These are phyloP conservation scores for Kwoniella dejecticola DNA, from an alignment of 768 basidiomycete species.

Conservation along the genomic window DNA sequence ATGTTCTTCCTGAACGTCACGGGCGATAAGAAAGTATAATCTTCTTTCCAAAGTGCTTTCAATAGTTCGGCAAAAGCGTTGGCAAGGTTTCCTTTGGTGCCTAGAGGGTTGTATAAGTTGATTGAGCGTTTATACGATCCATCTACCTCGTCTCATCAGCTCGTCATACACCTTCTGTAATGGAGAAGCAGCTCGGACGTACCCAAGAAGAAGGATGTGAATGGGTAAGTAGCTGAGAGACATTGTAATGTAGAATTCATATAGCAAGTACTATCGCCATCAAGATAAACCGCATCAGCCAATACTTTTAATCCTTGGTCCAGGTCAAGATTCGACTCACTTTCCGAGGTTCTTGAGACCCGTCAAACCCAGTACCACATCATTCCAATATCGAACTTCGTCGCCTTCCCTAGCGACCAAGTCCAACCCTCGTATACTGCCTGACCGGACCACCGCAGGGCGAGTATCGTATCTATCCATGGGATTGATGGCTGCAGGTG, in stretches of 20 bases:
- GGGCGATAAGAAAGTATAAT: slow-evolving; percentile 79
- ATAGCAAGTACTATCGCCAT: slow-evolving; percentile 82
- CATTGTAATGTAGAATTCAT: slow-evolving; percentile 99
- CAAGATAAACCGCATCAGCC: not conserved
- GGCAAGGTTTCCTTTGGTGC: slow-evolving; percentile 81
- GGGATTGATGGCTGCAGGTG: slow-evolving; percentile 69
- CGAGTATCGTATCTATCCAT: slow-evolving; percentile 77
- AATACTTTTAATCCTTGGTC: not conserved
- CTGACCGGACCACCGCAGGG: slow-evolving; percentile 51
- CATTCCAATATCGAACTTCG: slow-evolving; percentile 80
- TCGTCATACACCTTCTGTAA: not conserved
- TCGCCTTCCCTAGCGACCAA: slow-evolving; percentile 68
- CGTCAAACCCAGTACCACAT: slow-evolving; percentile 73
- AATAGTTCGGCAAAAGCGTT: slow-evolving; percentile 79
- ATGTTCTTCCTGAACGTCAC: slow-evolving; percentile 74
- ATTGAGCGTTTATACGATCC: slow-evolving; percentile 59
- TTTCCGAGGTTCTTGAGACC: slow-evolving; percentile 82
- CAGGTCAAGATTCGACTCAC: slow-evolving; percentile 36
- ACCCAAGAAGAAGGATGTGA: slow-evolving; percentile 91
- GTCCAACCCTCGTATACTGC: slow-evolving; percentile 48
- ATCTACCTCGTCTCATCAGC: slow-evolving; percentile 32
- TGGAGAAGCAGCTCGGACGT: slow-evolving; percentile 32
- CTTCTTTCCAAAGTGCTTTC: slow-evolving; percentile 83
- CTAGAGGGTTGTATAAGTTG: slow-evolving; percentile 81
- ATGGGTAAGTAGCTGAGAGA: slow-evolving; percentile 88